Conservation (phyloP, 495 filamentous ascomycete species). For the Hypoxylon subgilvum region DNA sequence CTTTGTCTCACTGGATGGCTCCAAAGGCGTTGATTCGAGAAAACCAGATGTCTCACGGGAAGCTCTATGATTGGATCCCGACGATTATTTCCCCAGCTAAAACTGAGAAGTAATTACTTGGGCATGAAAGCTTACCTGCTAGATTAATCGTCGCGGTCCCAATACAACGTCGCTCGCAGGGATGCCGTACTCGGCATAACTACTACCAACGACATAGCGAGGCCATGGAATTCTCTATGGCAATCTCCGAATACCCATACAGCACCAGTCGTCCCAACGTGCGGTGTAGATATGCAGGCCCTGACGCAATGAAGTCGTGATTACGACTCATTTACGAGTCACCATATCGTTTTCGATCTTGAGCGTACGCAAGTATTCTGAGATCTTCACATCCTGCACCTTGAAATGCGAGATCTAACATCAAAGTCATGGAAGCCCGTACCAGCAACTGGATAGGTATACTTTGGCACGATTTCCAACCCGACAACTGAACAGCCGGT, state of each 20-base stretch:
- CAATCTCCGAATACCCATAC: constrained; percentile 2
- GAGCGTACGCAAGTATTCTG: too few relatives aligned
- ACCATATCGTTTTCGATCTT: too few relatives aligned
- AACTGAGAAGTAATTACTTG: constrained; percentile 3
- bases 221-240: not conserved
- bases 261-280: constrained; percentile 2
- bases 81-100: constrained; percentile 6
- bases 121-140: not conserved
- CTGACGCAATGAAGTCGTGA: not conserved
- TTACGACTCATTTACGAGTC: too few relatives aligned
- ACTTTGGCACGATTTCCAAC: too few relatives aligned
- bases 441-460: too few relatives aligned
- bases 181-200: constrained; percentile 2
- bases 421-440: too few relatives aligned
- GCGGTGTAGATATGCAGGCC: not conserved
- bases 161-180: constrained; percentile 3
- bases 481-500: too few relatives aligned
- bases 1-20: constrained; percentile 10
- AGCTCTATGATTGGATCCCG: not conserved
- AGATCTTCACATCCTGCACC: too few relatives aligned
- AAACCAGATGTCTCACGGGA: not conserved
- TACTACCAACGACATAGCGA: not conserved
- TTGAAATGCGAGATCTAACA: too few relatives aligned
- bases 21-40: constrained; percentile 2
- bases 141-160: constrained; percentile 5